Base-by-base conservation (phyloP, 371 early-diverging fungal genomes). In the Choanephora cucurbitarum region DNA sequence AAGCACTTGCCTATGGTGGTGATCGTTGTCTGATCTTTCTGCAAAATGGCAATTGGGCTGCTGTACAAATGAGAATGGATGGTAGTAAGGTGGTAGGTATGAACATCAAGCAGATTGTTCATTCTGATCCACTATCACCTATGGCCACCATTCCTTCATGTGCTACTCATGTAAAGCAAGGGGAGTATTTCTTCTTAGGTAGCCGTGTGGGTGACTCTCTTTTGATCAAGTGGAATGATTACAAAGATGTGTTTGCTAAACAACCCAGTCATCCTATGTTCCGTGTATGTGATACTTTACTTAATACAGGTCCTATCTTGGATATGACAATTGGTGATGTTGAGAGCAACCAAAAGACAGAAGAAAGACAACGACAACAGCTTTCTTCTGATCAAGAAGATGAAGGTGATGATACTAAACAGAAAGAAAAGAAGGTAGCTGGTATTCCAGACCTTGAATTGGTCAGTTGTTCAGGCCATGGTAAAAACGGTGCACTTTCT, bases 381-480 rank as follows among this genome's bases (percentile, higher is more conserved):
- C 18, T 43, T 8, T 51, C 44, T 13, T 50, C 7, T 2, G 19
- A 11, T 33, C 22, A 28, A 47, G 31, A 47, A 17, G 47, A 47
- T 8, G 41, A 47, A 46, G 34, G 37, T 14, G 31, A 41, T 18
- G 13, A 41, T 5, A 41, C 7, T 0, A 41, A 55, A 7, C n/a
- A 39, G 3, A 42, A 51, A 13, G 48, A 47, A 21, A 39, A 41
- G 24, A 61, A 58, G 28, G 41, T 42, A 8, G 48, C 50, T 9
- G 61, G 48, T 34, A 60, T 70, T 43, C 67, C 80, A n/a, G 81
- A 85, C 28, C 67, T 94, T 18, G 95, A 95, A 56, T 64, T 96
- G 5, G 92, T 93, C 1, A 85, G 84, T 9, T 91, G 93, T 42
- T 80, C 89, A 13, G 96, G 95, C 5, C 77, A 90, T 49, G 92